A percentile compares a stretch with the other conserved stretches of the same genome.
Evolutionary conservation across 2,329 filamentous ascomycete genomes (phyloP).

Genomic region (Pseudocercospora fijiensis): DNA sequence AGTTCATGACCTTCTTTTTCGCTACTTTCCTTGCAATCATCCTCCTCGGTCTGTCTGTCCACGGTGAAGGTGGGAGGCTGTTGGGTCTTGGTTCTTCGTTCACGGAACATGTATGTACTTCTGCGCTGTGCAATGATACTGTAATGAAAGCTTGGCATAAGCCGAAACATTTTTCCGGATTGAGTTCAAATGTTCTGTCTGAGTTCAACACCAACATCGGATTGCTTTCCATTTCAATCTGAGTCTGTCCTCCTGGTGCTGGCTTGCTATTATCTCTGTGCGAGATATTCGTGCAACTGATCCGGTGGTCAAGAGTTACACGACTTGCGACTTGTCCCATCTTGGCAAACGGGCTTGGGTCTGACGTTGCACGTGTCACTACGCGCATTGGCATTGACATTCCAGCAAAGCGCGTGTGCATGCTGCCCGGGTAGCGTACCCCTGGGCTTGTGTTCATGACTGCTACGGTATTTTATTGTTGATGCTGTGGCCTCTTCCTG

Average conservation of each 20-base stretch:
- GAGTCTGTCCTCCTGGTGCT: not conserved
- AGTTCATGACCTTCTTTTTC: too few species aligned
- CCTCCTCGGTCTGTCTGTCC: too few species aligned
- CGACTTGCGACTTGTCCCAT: not conserved
- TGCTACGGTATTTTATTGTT: not conserved
- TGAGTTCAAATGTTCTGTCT: not conserved
- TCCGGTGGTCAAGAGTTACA: not conserved
- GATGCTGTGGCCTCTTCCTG: not conserved
- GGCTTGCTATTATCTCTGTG: not conserved
- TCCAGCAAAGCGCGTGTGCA: conserved; percentile 2
- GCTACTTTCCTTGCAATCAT: too few species aligned
- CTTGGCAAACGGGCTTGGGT: not conserved
- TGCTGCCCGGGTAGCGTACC: not conserved
- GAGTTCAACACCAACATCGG: too few species aligned
- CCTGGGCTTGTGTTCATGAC: not conserved
- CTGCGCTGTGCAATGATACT: too few species aligned
- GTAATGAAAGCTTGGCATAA: not conserved
- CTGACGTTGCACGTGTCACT: conserved; percentile 4
- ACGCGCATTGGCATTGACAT: conserved; percentile 6
- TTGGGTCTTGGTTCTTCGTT: too few species aligned
- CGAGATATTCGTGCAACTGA: not conserved
- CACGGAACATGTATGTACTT: too few species aligned
- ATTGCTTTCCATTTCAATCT: not conserved
- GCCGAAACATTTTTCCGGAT: not conserved
- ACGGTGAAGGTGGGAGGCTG: too few species aligned